Evolutionary conservation across 2,329 filamentous ascomycete species (phyloP).

Genomic region (Stachybotrys chlorohalonatus): DNA sequence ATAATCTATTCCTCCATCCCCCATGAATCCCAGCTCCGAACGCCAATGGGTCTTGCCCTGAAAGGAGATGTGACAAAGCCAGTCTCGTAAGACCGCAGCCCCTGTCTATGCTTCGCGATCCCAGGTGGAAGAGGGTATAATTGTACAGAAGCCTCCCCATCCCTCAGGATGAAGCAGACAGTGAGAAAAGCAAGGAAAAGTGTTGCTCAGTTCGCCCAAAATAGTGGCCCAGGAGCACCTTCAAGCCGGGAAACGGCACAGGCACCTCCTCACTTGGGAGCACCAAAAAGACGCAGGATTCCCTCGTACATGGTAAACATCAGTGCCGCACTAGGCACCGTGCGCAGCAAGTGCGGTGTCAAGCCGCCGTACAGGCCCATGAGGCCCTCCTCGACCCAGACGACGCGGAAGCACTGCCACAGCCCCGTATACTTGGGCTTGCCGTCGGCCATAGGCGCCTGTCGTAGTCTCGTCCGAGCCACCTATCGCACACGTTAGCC

Average conservation of each 20-base stretch:
- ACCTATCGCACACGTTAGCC: slow-evolving; percentile 38
- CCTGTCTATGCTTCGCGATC: no score
- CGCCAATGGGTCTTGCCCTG: neutral
- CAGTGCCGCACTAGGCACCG: slow-evolving; percentile 86
- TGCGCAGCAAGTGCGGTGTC: slow-evolving; percentile 83
- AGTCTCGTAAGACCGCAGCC: neutral
- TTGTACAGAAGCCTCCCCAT: no score
- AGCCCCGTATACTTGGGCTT: slow-evolving; percentile 81
- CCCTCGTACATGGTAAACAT: slow-evolving; percentile 86
- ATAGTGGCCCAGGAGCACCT: no score
- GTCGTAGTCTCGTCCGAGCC: slow-evolving; percentile 73
- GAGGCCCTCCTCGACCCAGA: slow-evolving; percentile 84
- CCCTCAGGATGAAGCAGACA: no score
- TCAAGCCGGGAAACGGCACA: no score
- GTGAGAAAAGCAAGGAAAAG: no score
- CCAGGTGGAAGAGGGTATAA: no score
- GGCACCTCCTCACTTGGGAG: slow-evolving; percentile 17
- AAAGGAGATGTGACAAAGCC: neutral
- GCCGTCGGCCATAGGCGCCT: slow-evolving; percentile 66
- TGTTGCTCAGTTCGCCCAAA: no score
- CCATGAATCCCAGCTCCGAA: neutral
- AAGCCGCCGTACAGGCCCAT: slow-evolving; percentile 81
- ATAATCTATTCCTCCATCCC: neutral
- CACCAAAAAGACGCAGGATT: slow-evolving; percentile 40
- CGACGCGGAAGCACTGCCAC: slow-evolving; percentile 76